Conservation (phyloP, 2,329 filamentous ascomycete species). For the Apiospora marii region DNA sequence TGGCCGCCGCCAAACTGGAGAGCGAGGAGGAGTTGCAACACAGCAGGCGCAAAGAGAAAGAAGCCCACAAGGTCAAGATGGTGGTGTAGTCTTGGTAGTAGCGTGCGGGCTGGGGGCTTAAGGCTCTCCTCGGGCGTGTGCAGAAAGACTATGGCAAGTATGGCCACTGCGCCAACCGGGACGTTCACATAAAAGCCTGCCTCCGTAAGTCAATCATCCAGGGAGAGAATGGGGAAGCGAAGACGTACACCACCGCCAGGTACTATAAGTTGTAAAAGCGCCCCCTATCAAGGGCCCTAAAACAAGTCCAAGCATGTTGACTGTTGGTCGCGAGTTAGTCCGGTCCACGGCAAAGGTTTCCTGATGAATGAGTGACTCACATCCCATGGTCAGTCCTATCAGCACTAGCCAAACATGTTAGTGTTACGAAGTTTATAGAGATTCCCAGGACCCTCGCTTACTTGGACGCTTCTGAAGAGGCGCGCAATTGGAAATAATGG, state of each 20-base stretch:
- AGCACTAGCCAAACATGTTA: slow-evolving; percentile 23
- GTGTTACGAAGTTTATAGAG: not conserved
- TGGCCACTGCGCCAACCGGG: slow-evolving; percentile 38
- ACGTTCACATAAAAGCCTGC: slow-evolving; percentile 44
- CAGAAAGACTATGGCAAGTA: slow-evolving; percentile 35
- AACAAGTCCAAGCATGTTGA: slow-evolving; percentile 50
- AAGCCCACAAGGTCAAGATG: slow-evolving; percentile 41
- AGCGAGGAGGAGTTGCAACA: slow-evolving; percentile 55
- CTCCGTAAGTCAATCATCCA: slow-evolving; percentile 28
- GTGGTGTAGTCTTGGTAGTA: slow-evolving; percentile 31
- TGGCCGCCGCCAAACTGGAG: slow-evolving; percentile 53
- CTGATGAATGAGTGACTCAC: slow-evolving; percentile 36
- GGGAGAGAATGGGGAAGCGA: too few species aligned
- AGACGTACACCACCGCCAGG: slow-evolving; percentile 36
- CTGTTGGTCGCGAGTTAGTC: slow-evolving; percentile 24
- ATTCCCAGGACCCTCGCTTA: not conserved
- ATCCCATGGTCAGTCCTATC: slow-evolving; percentile 34
- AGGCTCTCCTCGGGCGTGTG: slow-evolving; percentile 29
- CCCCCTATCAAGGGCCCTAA: slow-evolving; percentile 42
- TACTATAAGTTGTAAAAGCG: slow-evolving; percentile 43
- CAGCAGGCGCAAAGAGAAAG: slow-evolving; percentile 40
- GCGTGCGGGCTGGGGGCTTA: slow-evolving; percentile 22
- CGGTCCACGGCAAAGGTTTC: slow-evolving; percentile 26
- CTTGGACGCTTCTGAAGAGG: slow-evolving; percentile 30
- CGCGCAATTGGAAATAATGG: slow-evolving; percentile 34